Conservation (phyloP, 495 filamentous ascomycete genomes). For the Trichoderma reesei region DNA sequence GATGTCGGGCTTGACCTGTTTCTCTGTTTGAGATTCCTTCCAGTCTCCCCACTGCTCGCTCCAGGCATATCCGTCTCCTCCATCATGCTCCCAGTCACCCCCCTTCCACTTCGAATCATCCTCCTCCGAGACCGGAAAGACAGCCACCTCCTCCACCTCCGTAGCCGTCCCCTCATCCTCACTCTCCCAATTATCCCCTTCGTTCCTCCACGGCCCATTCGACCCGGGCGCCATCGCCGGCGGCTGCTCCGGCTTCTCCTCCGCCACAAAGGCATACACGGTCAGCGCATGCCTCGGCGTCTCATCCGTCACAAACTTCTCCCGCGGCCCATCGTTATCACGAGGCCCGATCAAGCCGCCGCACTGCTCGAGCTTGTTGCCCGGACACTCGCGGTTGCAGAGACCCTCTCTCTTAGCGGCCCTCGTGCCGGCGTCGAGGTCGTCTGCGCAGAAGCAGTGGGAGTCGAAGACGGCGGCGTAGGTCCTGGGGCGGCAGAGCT, state of each 20-base stretch:
- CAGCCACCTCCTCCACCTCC: background rate
- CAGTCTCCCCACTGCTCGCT: background rate
- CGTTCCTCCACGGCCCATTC: background rate
- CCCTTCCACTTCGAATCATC: background rate
- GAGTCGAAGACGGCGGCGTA: background rate
- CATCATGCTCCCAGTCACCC: background rate
- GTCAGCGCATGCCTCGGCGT: background rate
- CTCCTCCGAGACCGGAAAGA: background rate
- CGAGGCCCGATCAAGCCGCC: background rate
- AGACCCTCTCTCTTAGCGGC: background rate
- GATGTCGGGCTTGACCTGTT: background rate
- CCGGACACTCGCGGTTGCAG: background rate
- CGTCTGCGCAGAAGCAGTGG: conserved; percentile 4
- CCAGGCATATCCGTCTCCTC: background rate
- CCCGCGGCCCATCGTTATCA: background rate
- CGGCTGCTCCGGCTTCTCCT: background rate
- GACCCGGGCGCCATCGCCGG: conserved; percentile 1
- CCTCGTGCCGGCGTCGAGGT: background rate
- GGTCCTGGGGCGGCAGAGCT: background rate
- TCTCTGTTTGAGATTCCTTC: background rate
- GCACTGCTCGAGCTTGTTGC: background rate
- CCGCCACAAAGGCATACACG: background rate
- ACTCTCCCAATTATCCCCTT: background rate
- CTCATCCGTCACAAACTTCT: background rate
- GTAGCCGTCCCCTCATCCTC: background rate